Conservation (phyloP, 306 rosid species). For the Quercus robur region DNA sequence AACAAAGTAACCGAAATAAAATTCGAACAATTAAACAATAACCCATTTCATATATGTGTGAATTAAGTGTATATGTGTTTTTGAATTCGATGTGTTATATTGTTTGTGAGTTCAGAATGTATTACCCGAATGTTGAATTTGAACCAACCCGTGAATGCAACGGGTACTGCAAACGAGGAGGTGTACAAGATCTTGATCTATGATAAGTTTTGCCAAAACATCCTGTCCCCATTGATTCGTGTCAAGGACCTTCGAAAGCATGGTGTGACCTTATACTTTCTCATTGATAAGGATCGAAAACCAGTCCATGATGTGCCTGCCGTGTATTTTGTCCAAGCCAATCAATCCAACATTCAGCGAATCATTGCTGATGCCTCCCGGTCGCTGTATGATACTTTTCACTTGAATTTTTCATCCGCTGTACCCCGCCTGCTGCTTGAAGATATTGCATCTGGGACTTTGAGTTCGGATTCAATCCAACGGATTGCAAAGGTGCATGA, state of each 20-base stretch:
- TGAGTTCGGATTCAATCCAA: constrained; percentile 63
- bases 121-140: constrained; percentile 85
- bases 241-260: constrained; percentile 95
- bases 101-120: constrained; percentile 59
- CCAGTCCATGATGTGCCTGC: constrained; percentile 94
- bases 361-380: constrained; percentile 72
- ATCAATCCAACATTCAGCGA: constrained; percentile 55
- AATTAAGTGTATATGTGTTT: background rate
- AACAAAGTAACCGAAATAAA: too few relatives aligned
- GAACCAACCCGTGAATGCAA: constrained; percentile 72
- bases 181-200: constrained; percentile 89
- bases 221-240: constrained; percentile 81
- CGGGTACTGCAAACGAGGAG: constrained; percentile 80
- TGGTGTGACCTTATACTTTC: constrained; percentile 88
- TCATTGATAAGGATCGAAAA: constrained; percentile 83
- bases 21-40: background rate
- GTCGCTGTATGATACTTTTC: constrained; percentile 67
- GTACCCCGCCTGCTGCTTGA: constrained; percentile 90
- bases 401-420: constrained; percentile 76
- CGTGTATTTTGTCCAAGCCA: constrained; percentile 84
- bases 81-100: constrained; percentile 22
- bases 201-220: constrained; percentile 83
- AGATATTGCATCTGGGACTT: constrained; percentile 80
- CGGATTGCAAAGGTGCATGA: constrained; percentile 87
- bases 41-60: background rate